Base-by-base conservation (phyloP, 2,329 filamentous ascomycete genomes). In the Colletotrichum filicis region DNA sequence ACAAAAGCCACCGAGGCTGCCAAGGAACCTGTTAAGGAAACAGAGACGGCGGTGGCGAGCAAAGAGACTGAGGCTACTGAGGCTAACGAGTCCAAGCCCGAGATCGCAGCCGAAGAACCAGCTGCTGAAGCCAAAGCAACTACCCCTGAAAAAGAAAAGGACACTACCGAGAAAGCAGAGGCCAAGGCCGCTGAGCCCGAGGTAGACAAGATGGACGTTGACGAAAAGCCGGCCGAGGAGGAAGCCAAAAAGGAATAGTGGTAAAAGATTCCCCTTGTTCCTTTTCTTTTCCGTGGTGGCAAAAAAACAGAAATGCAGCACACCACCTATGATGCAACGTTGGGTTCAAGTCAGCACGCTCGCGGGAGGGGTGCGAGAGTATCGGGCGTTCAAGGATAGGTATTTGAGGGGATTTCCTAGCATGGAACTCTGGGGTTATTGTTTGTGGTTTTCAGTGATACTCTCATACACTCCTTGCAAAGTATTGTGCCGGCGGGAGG, bases 161-260 rank as follows among this genome's bases (percentile, higher is more conserved):
- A 71, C 35, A n/a, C 64, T 16, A 46, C 59, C 5, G 77, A 77
- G 55, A 64, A 78, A 55, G 35, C 68, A 11, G 74, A 67, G 35
- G 67, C 74, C 32, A 71, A 75, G 22, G 66, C 46, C 12, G 46
- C 72, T 35, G 74, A 78, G 19, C 66, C 72, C 1, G 74, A 68
- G 37, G 67, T 69, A 24, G 74, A 79, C 49, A 78, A 79, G 57
- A 71, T 77, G 58, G 66, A 74, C 9, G 75, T 79, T 24, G 62
- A 76, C 11, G 58, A 74, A 53, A 73, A 66, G 12, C 37, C 75
- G 14, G 75, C 74, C 12, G 61, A 61, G 12, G 68, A 74, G 49
- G 30, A 49, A 14, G 46, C 64, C 8, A 55, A 56, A 46, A 69
- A 70, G 61, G 68, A 72, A 24, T 60, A 70, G 74, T 19, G 19